Evolutionary conservation across 805 yeast species (phyloP).

Genomic region (Candida nanaspora): DNA sequence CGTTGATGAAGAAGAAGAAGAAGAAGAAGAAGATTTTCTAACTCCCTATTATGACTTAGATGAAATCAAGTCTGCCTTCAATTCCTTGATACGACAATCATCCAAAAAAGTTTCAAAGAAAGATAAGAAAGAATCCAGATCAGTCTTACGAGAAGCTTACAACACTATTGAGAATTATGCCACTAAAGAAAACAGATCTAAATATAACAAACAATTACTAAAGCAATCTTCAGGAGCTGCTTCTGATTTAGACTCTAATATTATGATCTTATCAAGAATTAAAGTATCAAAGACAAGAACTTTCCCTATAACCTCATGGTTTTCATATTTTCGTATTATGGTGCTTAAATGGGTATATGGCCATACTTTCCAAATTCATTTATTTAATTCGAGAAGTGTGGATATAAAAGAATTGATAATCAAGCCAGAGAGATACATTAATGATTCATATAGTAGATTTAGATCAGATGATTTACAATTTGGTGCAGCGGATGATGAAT

Average conservation of each 20-base stretch:
- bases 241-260: constrained; percentile 3
- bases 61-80: constrained; percentile 33
- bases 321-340: constrained; percentile 38
- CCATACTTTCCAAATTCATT: constrained; percentile 43
- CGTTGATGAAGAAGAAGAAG: constrained; percentile 32
- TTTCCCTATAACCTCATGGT: constrained; percentile 44
- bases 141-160: constrained; percentile 53
- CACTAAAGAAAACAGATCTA: constrained; percentile 17
- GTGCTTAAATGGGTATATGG: constrained; percentile 46
- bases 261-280: constrained; percentile 23
- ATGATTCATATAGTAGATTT: constrained; percentile 3
- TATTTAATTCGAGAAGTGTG: constrained; percentile 28
- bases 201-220: constrained; percentile 8
- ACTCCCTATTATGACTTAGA: constrained; percentile 50
- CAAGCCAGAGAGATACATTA: constrained; percentile 6
- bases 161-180: constrained; percentile 36
- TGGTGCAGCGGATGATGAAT: constrained; percentile 5
- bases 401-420: constrained; percentile 22
- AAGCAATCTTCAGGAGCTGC: constrained; percentile 12
- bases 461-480: constrained; percentile 6
- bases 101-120: constrained; percentile 53
- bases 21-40: constrained; percentile 27
- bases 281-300: constrained; percentile 38
- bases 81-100: constrained; percentile 41
- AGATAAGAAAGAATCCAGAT: constrained; percentile 52